Evolutionary conservation across 768 basidiomycete species (phyloP).

Genomic region (Galerina sulciceps): DNA sequence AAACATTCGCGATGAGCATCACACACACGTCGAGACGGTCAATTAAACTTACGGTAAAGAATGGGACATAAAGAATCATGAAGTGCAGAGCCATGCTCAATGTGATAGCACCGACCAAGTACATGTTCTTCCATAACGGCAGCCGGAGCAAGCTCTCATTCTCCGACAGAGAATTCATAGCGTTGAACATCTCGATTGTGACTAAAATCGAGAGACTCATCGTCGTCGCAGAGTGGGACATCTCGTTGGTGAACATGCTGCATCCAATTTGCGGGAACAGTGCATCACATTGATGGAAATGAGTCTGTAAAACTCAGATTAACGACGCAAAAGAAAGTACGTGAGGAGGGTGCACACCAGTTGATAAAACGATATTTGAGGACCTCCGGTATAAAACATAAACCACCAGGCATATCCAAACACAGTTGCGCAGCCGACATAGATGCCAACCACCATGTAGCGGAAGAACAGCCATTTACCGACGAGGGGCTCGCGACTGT

Average conservation of each 20-base stretch:
- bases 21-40: not conserved
- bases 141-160: conserved; percentile 90
- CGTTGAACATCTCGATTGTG: conserved; percentile 96
- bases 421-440: conserved; percentile 95
- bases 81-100: conserved; percentile 94
- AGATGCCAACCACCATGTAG: conserved; percentile 91
- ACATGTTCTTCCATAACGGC: conserved; percentile 94
- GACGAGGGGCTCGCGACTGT: conserved; percentile 88
- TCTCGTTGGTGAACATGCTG: conserved; percentile 90
- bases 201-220: conserved; percentile 97
- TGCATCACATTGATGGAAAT: conserved; percentile 91
- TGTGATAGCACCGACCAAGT: conserved; percentile 86
- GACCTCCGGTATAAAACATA: conserved; percentile 85
- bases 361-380: conserved; percentile 92
- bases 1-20: conserved; percentile 6
- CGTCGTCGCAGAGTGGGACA: conserved; percentile 89
- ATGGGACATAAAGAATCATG: conserved; percentile 95
- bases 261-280: conserved; percentile 92
- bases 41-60: conserved; percentile 78
- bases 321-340: not conserved
- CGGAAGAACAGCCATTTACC: conserved; percentile 95
- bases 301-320: conserved; percentile 57
- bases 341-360: conserved; percentile 60
- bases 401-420: conserved; percentile 99
- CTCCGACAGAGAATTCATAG: conserved; percentile 97